phyloP scores from a whole-genome alignment of 208 protist species.

The Leishmania lainsoni region DNA sequence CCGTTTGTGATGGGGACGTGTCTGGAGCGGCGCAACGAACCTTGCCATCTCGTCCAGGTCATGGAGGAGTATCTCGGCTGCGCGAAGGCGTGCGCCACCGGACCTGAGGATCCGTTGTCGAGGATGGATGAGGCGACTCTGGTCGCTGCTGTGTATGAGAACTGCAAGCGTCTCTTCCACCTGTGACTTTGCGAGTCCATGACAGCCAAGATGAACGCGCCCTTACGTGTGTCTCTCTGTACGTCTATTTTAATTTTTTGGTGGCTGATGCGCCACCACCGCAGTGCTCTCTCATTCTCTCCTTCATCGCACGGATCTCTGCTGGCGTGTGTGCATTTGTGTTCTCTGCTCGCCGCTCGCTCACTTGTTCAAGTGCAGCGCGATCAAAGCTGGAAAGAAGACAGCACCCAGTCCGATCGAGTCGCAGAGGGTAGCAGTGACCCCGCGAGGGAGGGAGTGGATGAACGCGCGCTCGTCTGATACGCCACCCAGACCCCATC shows the following conservation, averaged over 20 bases:
- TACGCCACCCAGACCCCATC: background rate
- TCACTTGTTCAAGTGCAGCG: background rate
- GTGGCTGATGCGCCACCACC: background rate
- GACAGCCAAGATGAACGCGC: background rate
- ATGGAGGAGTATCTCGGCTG: constrained; percentile 70
- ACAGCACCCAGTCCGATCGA: background rate
- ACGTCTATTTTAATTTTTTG: background rate
- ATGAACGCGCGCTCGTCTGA: background rate
- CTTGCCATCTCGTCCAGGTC: constrained; percentile 85
- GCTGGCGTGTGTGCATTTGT: background rate
- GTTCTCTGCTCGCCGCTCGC: background rate
- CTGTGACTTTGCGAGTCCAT: constrained; percentile 1
- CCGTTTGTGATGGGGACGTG: constrained; percentile 62
- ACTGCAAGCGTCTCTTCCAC: constrained; percentile 47
- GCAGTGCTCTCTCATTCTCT: too few species aligned
- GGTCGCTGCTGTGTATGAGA: constrained; percentile 42
- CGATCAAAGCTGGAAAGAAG: background rate
- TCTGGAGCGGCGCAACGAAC: constrained; percentile 92
- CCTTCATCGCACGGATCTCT: too few species aligned
- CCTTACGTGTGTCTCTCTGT: background rate
- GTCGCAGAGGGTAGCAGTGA: background rate
- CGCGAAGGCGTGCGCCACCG: constrained; percentile 4
- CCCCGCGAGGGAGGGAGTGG: background rate
- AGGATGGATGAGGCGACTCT: constrained; percentile 40
- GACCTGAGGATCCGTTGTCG: background rate